phyloP scores from a whole-genome alignment of 1,139 yeast genomes.

The Taphrina sp. region DNA sequence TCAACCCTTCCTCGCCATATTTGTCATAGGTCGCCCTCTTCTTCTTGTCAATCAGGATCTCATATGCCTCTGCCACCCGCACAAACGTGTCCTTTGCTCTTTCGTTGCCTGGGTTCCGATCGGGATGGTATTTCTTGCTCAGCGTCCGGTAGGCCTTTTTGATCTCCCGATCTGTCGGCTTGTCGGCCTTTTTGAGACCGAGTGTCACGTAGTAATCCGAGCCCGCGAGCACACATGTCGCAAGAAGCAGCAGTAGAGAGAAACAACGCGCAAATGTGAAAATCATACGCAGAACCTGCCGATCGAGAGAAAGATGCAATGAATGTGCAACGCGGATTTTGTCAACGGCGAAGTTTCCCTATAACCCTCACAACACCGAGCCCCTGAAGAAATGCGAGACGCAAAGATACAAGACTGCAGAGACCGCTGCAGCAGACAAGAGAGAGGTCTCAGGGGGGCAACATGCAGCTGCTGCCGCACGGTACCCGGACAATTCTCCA shows the following conservation, averaged over 20 bases:
- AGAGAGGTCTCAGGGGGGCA: no score
- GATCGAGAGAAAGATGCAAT: no score
- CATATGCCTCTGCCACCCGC: slow-evolving; percentile 92
- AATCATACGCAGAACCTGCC: no score
- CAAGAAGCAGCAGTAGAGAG: background rate
- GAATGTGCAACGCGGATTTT: no score
- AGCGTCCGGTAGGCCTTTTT: slow-evolving; percentile 81
- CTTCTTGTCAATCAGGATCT: slow-evolving; percentile 71
- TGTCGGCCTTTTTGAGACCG: slow-evolving; percentile 24
- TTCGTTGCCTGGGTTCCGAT: slow-evolving; percentile 79
- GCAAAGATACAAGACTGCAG: no score
- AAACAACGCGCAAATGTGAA: no score
- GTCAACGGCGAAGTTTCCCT: no score
- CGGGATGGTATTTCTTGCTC: slow-evolving; percentile 90
- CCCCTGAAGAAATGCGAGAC: no score
- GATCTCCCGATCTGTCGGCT: slow-evolving; percentile 49
- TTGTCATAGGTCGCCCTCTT: slow-evolving; percentile 71
- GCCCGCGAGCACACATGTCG: slow-evolving; percentile 11
- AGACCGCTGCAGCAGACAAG: no score
- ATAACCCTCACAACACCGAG: no score
- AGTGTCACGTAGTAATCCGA: slow-evolving; percentile 21
- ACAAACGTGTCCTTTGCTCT: slow-evolving; percentile 82
- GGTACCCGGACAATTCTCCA: no score
- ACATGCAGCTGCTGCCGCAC: no score
- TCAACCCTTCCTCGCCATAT: slow-evolving; percentile 79